Evolutionary conservation across 2,329 filamentous ascomycete species (phyloP).

Genomic region (Xylariaceae sp.): DNA sequence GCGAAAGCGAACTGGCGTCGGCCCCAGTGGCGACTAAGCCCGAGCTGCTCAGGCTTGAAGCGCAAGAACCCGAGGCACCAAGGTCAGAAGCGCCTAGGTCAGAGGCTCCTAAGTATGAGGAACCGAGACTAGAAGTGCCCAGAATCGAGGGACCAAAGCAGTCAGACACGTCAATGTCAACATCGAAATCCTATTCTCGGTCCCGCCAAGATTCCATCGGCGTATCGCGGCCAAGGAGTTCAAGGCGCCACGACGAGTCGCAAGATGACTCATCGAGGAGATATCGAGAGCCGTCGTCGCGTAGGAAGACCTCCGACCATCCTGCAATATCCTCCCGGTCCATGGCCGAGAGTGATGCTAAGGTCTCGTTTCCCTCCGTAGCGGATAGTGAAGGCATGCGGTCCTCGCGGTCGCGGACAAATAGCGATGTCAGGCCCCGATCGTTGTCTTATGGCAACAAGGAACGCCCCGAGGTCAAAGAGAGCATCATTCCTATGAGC

Average conservation of each 20-base stretch:
- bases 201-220: conserved; percentile 26
- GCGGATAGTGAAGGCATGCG: not conserved
- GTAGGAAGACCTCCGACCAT: conserved; percentile 3
- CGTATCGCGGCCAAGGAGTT: conserved; percentile 14
- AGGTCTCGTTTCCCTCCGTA: not conserved
- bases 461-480: conserved; percentile 19
- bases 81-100: conserved; percentile 13
- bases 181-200: conserved; percentile 5
- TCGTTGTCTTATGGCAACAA: conserved; percentile 4
- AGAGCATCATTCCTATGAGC: conserved; percentile 35
- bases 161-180: conserved; percentile 25
- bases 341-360: conserved; percentile 16
- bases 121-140: conserved; percentile 1
- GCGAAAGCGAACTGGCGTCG: conserved; percentile 33
- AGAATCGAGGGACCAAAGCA: conserved; percentile 32
- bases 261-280: conserved; percentile 21
- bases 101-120: not conserved
- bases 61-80: not conserved
- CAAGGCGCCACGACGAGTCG: conserved; percentile 12
- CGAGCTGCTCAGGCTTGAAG: conserved; percentile 12
- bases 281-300: conserved; percentile 16
- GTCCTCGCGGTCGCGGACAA: conserved; percentile 4
- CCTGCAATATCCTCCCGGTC: conserved; percentile 10
- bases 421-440: conserved; percentile 7
- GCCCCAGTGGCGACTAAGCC: conserved; percentile 14